Base-by-base conservation (phyloP, 345 rosid species). In the Durio zibethinus region DNA sequence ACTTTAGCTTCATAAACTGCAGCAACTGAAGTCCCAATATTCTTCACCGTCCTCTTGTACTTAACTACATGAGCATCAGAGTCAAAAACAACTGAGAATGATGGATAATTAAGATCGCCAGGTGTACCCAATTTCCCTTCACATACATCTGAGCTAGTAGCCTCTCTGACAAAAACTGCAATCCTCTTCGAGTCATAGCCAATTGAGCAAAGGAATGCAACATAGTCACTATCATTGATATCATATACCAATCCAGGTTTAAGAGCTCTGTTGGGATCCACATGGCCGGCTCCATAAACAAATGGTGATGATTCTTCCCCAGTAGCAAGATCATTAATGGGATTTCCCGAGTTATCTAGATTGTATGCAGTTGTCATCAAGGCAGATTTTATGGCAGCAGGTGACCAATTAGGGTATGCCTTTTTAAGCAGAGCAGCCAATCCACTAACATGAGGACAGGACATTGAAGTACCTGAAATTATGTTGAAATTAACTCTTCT, bases 401-500 rank as follows among this genome's bases (percentile, higher is more conserved):
- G 95, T 4, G 90, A 85, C 98, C 97, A 92, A 20, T 81, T 81
- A 2, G 89, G 92, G 35, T 88, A 87, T 16, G 97, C 90, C 54
- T 79, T 86, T 69, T 85, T 85, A 66, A 92, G 89, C 60, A 93
- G 82, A 1, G 98, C 98, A 10, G 92, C 94, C 64, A 92, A 80
- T 61, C 98, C 98, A 40, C 95, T 92, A 10, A 86, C 92, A 79
- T 93, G 98, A 20, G 97, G 97, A 77, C 98, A 92, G 0, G 98
- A 89, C 98, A 93, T 93, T 2, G 97, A 93, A 10, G 98, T 93
- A 7, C 98, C 98, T 7, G 97, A 91, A 69, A 89, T 87, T 4
- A 93, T 92, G 47, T 93, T 93, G 85, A 90, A 91, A 68, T 79
- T 43, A 8, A 87, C 96, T 42, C 91, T 84, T 81, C 98, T 90